Percentiles rank a stretch among this genome's conserved stretches.
Conservation (phyloP, 2,329 filamentous ascomycete species). For the Colletotrichum zoysiae region DNA sequence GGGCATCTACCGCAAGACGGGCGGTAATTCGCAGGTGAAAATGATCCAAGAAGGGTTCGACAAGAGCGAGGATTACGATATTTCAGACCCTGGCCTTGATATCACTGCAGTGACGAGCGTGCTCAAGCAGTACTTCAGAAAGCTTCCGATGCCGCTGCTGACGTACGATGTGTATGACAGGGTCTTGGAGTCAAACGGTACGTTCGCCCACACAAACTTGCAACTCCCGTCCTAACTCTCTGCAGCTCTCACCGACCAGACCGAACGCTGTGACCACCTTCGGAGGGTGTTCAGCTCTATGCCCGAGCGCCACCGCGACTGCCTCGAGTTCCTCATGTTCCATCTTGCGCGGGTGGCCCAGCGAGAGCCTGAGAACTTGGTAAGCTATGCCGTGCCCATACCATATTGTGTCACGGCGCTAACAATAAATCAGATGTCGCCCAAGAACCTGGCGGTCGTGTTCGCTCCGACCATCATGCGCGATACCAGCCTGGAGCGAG, state of each 20-base stretch:
- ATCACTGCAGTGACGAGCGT: constrained; percentile 97
- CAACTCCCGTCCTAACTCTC: constrained; percentile 44
- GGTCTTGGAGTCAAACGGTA: constrained; percentile 84
- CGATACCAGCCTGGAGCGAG: constrained; percentile 87
- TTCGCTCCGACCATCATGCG: constrained; percentile 99
- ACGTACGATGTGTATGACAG: constrained; percentile 94
- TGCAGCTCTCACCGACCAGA: constrained; percentile 72
- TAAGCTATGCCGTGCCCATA: constrained; percentile 56
- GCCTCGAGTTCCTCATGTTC: constrained; percentile 93
- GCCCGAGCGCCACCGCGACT: constrained; percentile 86
- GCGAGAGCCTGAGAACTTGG: constrained; percentile 86
- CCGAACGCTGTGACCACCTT: constrained; percentile 78
- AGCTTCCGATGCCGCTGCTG: constrained; percentile 87
- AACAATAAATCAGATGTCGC: constrained; percentile 78
- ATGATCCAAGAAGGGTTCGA: constrained; percentile 93
- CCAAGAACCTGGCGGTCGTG: constrained; percentile 94
- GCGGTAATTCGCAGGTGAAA: constrained; percentile 91
- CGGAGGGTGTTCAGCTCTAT: constrained; percentile 81
- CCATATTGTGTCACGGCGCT: neutral
- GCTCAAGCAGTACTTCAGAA: constrained; percentile 97
- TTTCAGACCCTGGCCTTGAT: constrained; percentile 92
- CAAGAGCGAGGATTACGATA: constrained; percentile 86
- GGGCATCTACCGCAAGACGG: constrained; percentile 97
- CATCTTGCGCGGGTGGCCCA: constrained; percentile 89
- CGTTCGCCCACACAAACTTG: constrained; percentile 50